Evolutionary conservation across 164 flowering plant species (phyloP).

Genomic region (Berberis vulgaris): DNA sequence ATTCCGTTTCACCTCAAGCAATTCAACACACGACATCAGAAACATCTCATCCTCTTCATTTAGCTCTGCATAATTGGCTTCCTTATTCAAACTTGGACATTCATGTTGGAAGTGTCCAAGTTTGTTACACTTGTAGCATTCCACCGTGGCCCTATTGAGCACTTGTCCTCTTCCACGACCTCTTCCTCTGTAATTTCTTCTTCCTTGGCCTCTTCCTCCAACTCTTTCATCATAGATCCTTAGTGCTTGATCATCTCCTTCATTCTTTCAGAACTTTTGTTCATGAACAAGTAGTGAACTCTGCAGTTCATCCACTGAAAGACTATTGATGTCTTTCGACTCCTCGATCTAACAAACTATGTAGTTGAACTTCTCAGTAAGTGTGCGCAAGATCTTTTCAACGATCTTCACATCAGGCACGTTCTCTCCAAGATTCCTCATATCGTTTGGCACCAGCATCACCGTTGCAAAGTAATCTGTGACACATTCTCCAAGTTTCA

Average conservation of each 20-base stretch:
- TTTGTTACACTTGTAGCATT: not conserved
- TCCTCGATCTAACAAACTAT: not conserved
- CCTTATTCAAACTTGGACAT: no score
- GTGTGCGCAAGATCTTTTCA: not conserved
- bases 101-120: no score
- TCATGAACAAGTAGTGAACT: not conserved
- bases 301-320: not conserved
- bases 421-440: slow-evolving; percentile 1
- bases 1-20: no score
- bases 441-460: not conserved
- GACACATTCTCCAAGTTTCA: not conserved
- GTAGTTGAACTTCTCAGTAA: slow-evolving; percentile 4
- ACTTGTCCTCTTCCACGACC: not conserved
- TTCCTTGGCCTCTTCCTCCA: not conserved
- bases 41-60: no score
- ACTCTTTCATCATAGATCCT: not conserved
- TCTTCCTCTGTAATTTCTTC: not conserved
- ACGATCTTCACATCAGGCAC: slow-evolving; percentile 3
- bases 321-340: not conserved
- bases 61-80: no score
- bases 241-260: not conserved
- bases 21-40: no score
- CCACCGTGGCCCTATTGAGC: not conserved
- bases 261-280: not conserved
- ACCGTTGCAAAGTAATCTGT: not conserved